Evolutionary conservation across 257 asterid species (phyloP).

Genomic region (Agastache rugosa): DNA sequence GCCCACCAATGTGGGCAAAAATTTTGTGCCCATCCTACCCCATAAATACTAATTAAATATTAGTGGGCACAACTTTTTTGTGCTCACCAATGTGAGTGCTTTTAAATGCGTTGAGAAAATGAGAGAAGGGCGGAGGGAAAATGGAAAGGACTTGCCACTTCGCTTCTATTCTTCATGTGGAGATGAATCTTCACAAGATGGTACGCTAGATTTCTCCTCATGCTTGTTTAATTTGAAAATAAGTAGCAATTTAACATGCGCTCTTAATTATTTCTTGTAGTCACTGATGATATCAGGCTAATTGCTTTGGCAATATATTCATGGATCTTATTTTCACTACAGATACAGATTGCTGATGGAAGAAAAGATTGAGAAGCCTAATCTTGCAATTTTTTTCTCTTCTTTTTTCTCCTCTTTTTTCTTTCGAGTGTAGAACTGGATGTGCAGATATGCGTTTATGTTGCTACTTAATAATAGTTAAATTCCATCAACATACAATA

Average conservation of each 20-base stretch:
- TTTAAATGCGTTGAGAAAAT: background rate
- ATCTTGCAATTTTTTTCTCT: background rate
- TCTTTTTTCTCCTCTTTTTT: too few species aligned
- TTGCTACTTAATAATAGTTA: too few species aligned
- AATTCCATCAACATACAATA: too few species aligned
- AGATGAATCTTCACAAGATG: background rate
- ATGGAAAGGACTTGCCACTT: background rate
- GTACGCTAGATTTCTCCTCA: background rate
- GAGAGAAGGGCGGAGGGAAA: background rate
- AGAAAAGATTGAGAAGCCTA: too few species aligned
- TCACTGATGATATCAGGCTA: background rate
- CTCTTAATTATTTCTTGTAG: background rate
- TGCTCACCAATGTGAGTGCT: too few species aligned
- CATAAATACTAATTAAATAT: too few species aligned
- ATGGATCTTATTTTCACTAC: background rate
- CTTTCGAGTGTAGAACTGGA: background rate
- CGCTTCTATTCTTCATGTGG: constrained; percentile 7
- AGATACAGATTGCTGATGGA: background rate
- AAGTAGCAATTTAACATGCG: background rate
- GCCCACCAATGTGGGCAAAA: too few species aligned
- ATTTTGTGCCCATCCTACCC: too few species aligned
- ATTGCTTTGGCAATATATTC: background rate
- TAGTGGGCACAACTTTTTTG: too few species aligned
- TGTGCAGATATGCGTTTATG: background rate
- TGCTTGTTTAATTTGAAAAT: too few species aligned